These are phyloP conservation scores for Jacaranda mimosifolia DNA, from an alignment of 257 asterid species.

Conservation along the genomic window DNA sequence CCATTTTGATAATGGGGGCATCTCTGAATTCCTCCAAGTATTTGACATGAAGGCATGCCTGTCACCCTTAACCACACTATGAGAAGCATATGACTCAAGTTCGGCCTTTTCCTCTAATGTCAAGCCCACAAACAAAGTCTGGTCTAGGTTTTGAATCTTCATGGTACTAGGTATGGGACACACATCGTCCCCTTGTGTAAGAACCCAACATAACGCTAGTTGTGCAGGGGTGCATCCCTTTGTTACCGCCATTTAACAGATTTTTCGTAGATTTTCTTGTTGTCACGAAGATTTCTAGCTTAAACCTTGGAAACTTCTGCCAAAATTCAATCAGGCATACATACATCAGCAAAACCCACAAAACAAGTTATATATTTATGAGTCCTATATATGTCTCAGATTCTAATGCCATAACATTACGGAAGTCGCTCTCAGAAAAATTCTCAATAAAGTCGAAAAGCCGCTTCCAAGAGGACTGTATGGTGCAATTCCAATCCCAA, in stretches of 20 bases:
- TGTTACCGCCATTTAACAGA: conserved; percentile 39
- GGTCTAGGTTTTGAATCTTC: conserved; percentile 46
- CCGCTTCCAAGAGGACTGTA: conserved; percentile 46
- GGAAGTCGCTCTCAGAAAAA: conserved; percentile 21
- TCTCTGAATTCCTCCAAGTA: conserved; percentile 45
- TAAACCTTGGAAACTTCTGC: conserved; percentile 38
- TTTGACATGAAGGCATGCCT: conserved; percentile 40
- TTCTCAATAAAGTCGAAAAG: conserved; percentile 32
- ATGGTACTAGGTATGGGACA: conserved; percentile 50
- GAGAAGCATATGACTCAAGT: conserved; percentile 50
- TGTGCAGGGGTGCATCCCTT: conserved; percentile 56
- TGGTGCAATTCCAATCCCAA: conserved; percentile 41
- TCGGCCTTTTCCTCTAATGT: conserved; percentile 45
- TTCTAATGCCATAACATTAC: conserved; percentile 25
- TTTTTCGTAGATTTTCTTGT: conserved; percentile 35
- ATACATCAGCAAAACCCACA: too few relatives aligned
- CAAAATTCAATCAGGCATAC: neutral
- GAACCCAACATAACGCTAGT: conserved; percentile 55
- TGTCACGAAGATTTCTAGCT: conserved; percentile 33
- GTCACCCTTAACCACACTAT: conserved; percentile 52
- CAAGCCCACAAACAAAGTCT: conserved; percentile 44
- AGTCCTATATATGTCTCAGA: too few relatives aligned
- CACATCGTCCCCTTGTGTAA: conserved; percentile 50
- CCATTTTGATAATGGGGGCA: conserved; percentile 39
- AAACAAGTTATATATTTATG: too few relatives aligned